Base-by-base conservation (phyloP, 805 yeast genomes). In the Komagataella phaffii region DNA sequence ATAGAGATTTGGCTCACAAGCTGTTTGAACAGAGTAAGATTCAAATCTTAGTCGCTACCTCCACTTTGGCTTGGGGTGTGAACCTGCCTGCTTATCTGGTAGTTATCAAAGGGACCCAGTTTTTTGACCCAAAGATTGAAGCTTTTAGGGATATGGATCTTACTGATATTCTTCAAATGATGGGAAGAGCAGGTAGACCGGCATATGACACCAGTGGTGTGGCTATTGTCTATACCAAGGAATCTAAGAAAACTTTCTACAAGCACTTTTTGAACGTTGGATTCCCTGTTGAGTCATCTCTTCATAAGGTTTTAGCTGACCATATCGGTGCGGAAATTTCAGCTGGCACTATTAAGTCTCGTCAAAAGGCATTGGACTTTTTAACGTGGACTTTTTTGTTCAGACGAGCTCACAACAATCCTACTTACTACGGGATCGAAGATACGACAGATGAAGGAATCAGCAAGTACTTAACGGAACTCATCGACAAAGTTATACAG, bases 51-150 rank as follows among this genome's bases (percentile, higher is more conserved):
- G 72, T 85, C 44, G 90, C 91, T 1, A 85, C 93, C 0, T 81
- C 88, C n/a, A 85, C 91, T 1, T 72, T 85, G 56, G 91, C 93
- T 0, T 85, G 91, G 91, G 91, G 91, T 65, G 91, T 85, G 48
- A 85, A 85, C 59, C 71, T 85, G 56, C 91, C 91, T 1, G 91
- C 93, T 0, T 85, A 84, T 65, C 68, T 85, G 57, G 93, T 85
- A 14, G 77, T 85, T 47, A 82, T 85, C 57, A 85, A 85, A 64
- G 91, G 91, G 24, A 85, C 93, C 0, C 83, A 79, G 58, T 79
- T 76, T 57, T 79, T 77, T 58, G 83, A 79, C 62, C 70, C 81
- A 44, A 71, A 79, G 62, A 78, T 79, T 48, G 87, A 83, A 61
- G 86, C 76, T 1, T 85, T 85, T 62, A 73, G 78, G 57, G 91